Evolutionary conservation across 306 rosid genomes (phyloP), one percentile per base, ranked within the genome.

Genomic region (Trichosanthes cucumerina): DNA sequence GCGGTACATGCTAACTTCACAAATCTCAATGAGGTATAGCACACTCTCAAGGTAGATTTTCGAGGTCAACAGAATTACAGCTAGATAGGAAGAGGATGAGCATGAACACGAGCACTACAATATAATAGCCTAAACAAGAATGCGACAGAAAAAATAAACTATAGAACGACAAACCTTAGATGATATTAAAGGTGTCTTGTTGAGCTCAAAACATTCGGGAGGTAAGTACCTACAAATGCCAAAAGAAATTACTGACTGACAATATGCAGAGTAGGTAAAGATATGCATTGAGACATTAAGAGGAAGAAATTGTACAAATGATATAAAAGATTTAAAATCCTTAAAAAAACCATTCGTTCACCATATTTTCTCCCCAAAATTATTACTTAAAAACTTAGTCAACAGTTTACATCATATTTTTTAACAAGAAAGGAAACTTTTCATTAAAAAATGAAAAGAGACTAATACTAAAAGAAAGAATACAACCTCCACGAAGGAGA

Each of bases 191-290:
- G 99, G 99, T 28, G 85, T 92, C 89, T 79, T 92, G 86, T 85
- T 89, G 83, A 95, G 97, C 88, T 95, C 98, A 44, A 95, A 95
- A 86, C 99, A 95, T 88, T 95, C 97, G 33, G 98, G 99, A 76
- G 99, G 99, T 82, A 95, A 86, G 85, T 95, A 95, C 99, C 99
- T 95, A 80, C 64, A 83, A 31, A 84, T 23, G 39, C 78, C 63
- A 74, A 74, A 28, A 33, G 19, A 10, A 50, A 9, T 26, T 74
- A 31, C 5, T 9, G 28, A 50, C 10, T 1, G 18, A 18, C 62
- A 73, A 31, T 49, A 13, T 46, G 19, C 69, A 14, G 56, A 10
- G 39, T 70, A 81, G 60, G 34, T 43, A 31, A 39, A 47, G 39
- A 63, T 24, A 49, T 73, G 62, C 38, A 10, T 10, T 9, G 43